Evolutionary conservation across 2,329 filamentous ascomycete species (phyloP).

Genomic region (Madurella mycetomatis): DNA sequence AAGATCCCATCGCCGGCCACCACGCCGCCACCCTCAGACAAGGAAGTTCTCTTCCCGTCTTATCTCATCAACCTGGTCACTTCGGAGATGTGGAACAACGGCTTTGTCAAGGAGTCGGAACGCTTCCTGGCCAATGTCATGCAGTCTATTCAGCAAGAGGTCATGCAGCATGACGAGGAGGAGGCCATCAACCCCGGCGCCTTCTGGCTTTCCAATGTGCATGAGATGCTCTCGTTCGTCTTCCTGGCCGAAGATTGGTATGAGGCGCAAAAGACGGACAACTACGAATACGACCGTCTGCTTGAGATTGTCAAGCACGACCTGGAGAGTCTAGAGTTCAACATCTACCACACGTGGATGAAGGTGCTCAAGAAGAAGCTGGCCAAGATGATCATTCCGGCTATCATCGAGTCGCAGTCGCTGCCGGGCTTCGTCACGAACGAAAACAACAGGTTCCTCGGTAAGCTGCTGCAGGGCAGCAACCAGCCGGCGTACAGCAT

Average conservation of each 20-base stretch:
- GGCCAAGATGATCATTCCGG: slow-evolving; percentile 98
- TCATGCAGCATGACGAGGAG: slow-evolving; percentile 97
- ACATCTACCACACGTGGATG: slow-evolving; percentile 99
- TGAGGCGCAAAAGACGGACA: slow-evolving; percentile 97
- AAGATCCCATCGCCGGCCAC: slow-evolving; percentile 90
- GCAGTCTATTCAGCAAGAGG: slow-evolving; percentile 98
- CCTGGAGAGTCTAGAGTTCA: slow-evolving; percentile 96
- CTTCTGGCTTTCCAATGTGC: slow-evolving; percentile 98
- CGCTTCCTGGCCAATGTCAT: slow-evolving; percentile 98
- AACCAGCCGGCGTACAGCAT: slow-evolving; percentile 96
- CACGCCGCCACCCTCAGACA: slow-evolving; percentile 88
- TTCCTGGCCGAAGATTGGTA: slow-evolving; percentile 99
- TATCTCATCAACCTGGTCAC: slow-evolving; percentile 99
- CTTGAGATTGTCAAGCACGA: slow-evolving; percentile 99
- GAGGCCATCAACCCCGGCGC: slow-evolving; percentile 95
- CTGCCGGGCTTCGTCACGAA: slow-evolving; percentile 98
- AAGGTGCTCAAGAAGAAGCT: slow-evolving; percentile 99
- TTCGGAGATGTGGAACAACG: slow-evolving; percentile 99
- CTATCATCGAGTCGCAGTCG: slow-evolving; percentile 98
- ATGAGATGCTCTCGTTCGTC: slow-evolving; percentile 99
- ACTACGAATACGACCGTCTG: slow-evolving; percentile 96
- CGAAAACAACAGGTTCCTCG: slow-evolving; percentile 95
- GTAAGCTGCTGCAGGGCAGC: slow-evolving; percentile 89
- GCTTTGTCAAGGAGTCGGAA: slow-evolving; percentile 98
- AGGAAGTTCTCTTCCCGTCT: slow-evolving; percentile 96